Conservation (phyloP, 768 basidiomycete genomes). For the Agrocybe pediades region DNA sequence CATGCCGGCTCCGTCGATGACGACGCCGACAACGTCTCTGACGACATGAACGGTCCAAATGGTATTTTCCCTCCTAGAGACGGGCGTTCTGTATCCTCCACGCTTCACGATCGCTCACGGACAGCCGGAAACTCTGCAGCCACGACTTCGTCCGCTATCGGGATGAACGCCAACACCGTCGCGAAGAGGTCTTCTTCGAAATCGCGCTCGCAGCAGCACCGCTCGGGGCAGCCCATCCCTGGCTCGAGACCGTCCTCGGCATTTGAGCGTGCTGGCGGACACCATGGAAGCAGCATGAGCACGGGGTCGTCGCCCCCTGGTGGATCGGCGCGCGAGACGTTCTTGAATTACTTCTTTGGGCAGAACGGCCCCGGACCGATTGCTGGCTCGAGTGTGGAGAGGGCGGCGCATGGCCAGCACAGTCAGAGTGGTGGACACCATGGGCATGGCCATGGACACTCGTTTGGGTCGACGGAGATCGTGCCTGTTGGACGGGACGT, state of each 20-base stretch:
- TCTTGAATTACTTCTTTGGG: conserved; percentile 98
- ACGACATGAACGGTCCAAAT: conserved; percentile 55
- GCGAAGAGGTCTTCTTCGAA: conserved; percentile 39
- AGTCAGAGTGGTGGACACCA: too few species aligned
- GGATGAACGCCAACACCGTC: conserved; percentile 19
- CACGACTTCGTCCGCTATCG: conserved; percentile 34
- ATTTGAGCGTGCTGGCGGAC: conserved; percentile 18
- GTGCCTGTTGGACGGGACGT: conserved; percentile 66
- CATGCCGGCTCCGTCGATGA: conserved; percentile 42
- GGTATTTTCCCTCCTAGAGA: conserved; percentile 54
- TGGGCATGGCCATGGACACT: conserved; percentile 18
- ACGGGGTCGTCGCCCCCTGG: conserved; percentile 41
- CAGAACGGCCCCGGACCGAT: conserved; percentile 82
- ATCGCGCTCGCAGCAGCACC: conserved; percentile 25
- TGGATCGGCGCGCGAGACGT: conserved; percentile 80
- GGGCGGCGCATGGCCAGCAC: too few species aligned
- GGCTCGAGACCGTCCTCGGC: conserved; percentile 34
- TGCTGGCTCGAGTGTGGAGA: conserved; percentile 53
- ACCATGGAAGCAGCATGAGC: conserved; percentile 24
- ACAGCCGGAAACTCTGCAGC: conserved; percentile 31
- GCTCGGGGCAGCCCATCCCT: conserved; percentile 13
- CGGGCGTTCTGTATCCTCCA: conserved; percentile 74
- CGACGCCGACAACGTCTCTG: conserved; percentile 65
- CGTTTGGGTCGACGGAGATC: conserved; percentile 22
- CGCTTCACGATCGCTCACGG: conserved; percentile 74